Base-by-base conservation (phyloP, 805 yeast species). In the Millerozyma acaciae region DNA sequence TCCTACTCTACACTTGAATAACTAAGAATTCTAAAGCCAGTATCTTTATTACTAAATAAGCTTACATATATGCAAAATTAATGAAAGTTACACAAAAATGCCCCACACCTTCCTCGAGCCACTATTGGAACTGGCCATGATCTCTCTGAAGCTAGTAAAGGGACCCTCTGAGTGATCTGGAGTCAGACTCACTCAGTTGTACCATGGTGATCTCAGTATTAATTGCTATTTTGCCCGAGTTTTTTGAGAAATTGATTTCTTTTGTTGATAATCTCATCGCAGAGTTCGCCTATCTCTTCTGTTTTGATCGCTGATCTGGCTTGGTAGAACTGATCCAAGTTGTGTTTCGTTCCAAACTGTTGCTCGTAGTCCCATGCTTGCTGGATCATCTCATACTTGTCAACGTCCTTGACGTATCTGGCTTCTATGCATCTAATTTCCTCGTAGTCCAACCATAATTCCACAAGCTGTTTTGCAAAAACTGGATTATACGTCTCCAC, bases 361-460 rank as follows among this genome's bases (percentile, higher is more conserved):
- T 77, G 80, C 62, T 87, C 96, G 53, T 89, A 90, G 57, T 88
- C 85, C 71, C 78, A 78, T 24, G 89, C 81, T 62, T 85, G 86
- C 44, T 83, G 73, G 43, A 84, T 67, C 75, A 88, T 75, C 60
- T 88, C 97, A 52, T 76, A 84, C 67, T 90, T 90, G 60, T 90
- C 97, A 40, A 93, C 78, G 58, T 90, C 97, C 62, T 90, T 90
- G 43, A 90, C 96, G 45, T 86, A 85, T 34, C 80, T 70, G 8
- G 97, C 96, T 57, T 90, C 97, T 16, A 76, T 55, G 26, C 81
- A 76, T 45, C 86, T 70, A 46, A 85, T 82, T 50, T 82, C 78
- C 63, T 90, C 98, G 60, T 90, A 90, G 55, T 87, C 96, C 35
- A 80, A 61, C 95, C 96, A 90, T 40, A 79, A 71, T 24, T 78